These are phyloP conservation scores for Corrigiola litoralis DNA, from an alignment of 179 eudicot species.

Conservation along the genomic window DNA sequence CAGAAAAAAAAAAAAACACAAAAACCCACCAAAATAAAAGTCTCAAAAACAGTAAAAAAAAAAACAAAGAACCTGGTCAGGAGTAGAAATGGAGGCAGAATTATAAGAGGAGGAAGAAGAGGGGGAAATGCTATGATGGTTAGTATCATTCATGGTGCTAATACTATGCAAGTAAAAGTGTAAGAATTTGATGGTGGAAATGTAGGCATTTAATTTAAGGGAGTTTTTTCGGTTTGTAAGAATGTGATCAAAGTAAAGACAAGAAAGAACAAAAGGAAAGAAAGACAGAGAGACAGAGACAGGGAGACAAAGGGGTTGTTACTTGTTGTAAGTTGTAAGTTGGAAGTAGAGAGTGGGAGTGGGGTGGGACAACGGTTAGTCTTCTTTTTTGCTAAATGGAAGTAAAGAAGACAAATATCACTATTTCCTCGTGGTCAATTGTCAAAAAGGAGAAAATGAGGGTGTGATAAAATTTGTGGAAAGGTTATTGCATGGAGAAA, in stretches of 20 bases:
- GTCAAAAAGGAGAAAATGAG: too few relatives aligned
- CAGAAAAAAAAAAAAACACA: not conserved
- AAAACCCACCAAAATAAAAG: not conserved
- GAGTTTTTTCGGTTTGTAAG: not conserved
- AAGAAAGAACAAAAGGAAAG: not conserved
- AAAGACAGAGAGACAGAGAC: constrained; percentile 1
- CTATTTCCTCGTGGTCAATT: too few relatives aligned
- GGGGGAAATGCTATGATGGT: constrained; percentile 31
- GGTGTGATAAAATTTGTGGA: too few relatives aligned
- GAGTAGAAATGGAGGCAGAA: constrained; percentile 22
- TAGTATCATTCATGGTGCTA: constrained; percentile 33
- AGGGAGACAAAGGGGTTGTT: too few relatives aligned
- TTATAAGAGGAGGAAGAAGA: constrained; percentile 29
- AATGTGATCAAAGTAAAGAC: not conserved
- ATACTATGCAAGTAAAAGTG: not conserved
- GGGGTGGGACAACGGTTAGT: too few relatives aligned
- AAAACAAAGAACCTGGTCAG: constrained; percentile 18
- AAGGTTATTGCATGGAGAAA: too few relatives aligned
- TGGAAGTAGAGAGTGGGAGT: too few relatives aligned
- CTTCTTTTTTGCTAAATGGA: too few relatives aligned
- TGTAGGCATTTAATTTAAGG: not conserved
- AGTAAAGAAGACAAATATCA: too few relatives aligned
- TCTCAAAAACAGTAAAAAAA: not conserved
- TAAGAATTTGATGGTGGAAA: not conserved
- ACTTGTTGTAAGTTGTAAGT: too few relatives aligned